These are phyloP conservation scores for Xylaria sp. DNA, from an alignment of 2,329 filamentous ascomycete genomes.

Conservation along the genomic window DNA sequence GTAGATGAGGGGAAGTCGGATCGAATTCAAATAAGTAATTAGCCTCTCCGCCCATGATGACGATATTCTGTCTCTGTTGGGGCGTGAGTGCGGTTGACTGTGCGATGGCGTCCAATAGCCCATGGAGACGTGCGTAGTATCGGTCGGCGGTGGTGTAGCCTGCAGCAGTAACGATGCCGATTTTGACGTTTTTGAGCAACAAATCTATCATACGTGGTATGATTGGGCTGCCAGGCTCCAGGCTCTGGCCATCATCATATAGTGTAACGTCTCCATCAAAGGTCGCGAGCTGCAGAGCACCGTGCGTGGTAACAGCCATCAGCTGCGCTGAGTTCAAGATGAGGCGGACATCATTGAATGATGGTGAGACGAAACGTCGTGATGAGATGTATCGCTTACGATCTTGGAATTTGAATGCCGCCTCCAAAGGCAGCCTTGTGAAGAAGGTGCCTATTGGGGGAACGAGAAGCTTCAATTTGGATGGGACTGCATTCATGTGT, in stretches of 20 bases:
- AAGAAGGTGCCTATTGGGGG: slow-evolving; percentile 95
- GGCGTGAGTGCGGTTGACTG: slow-evolving; percentile 67
- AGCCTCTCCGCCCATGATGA: slow-evolving; percentile 95
- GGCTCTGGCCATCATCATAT: slow-evolving; percentile 87
- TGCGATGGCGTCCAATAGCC: slow-evolving; percentile 83
- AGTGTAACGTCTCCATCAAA: slow-evolving; percentile 98
- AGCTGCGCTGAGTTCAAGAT: slow-evolving; percentile 95
- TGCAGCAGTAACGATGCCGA: slow-evolving; percentile 96
- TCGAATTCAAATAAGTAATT: slow-evolving; percentile 93
- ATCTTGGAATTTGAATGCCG: slow-evolving; percentile 93
- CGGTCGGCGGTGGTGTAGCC: slow-evolving; percentile 89
- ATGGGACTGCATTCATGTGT: slow-evolving; percentile 72
- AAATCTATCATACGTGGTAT: slow-evolving; percentile 76
- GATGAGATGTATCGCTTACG: slow-evolving; percentile 85
- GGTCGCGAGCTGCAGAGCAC: slow-evolving; percentile 83
- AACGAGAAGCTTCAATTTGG: slow-evolving; percentile 91
- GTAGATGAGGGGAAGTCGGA: slow-evolving; percentile 69
- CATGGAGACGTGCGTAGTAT: slow-evolving; percentile 88
- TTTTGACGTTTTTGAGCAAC: slow-evolving; percentile 78
- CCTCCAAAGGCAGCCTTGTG: slow-evolving; percentile 84
- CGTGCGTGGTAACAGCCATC: slow-evolving; percentile 83
- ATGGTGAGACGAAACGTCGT: slow-evolving; percentile 91
- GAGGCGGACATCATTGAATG: slow-evolving; percentile 94
- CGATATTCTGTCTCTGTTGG: slow-evolving; percentile 77
- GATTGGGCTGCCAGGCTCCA: slow-evolving; percentile 79